Base-by-base conservation (phyloP, 352 stramenopile species). In the Phytophthora pinifolia region DNA sequence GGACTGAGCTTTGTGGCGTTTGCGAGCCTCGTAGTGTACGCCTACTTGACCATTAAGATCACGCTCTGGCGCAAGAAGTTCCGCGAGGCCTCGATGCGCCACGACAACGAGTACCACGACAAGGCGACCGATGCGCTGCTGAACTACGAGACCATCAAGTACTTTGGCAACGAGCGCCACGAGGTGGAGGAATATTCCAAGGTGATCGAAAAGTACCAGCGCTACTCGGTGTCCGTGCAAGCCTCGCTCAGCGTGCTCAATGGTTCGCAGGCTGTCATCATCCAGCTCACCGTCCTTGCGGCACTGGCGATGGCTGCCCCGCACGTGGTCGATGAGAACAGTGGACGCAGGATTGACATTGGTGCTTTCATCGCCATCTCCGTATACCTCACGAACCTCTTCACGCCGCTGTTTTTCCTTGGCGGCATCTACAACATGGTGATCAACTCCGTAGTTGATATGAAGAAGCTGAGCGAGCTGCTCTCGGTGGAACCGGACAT, bases 121-220 rank as follows among this genome's bases (percentile, higher is more conserved):
- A 97, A 96, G 52, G 96, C 92, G 31, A 99, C 95, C 4, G 97
- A 99, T 66, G 93, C 84, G 32, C 67, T 99, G n/a, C 78, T 98
- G 25, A 99, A 99, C 65, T 99, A 98, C 69, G 97, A 99, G 72
- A 98, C 94, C 6, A 97, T 99, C 56, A 99, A 99, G 67, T 98
- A 98, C 47, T 99, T 98, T 58, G 96, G 91, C 7, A 97, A 96
- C 41, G 96, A 98, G 65, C 66, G 78, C 9, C 97, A 98, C 56
- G 96, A 99, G 52, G 75, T 92, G 38, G 76, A 95, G 18, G 66
- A 89, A 46, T 99, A 98, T 73, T 79, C 83, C 36, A 81, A 86
- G 41, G 83, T 94, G 25, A 96, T 99, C 15, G 68, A 89, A 42
- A 91, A 91, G 44, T 99, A 97, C 71, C 96, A 99, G 74, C 76